Percentiles rank a stretch among this genome's conserved stretches.
phyloP scores from a whole-genome alignment of 371 early-diverging fungal genomes.

The Mucor circinelloides region DNA sequence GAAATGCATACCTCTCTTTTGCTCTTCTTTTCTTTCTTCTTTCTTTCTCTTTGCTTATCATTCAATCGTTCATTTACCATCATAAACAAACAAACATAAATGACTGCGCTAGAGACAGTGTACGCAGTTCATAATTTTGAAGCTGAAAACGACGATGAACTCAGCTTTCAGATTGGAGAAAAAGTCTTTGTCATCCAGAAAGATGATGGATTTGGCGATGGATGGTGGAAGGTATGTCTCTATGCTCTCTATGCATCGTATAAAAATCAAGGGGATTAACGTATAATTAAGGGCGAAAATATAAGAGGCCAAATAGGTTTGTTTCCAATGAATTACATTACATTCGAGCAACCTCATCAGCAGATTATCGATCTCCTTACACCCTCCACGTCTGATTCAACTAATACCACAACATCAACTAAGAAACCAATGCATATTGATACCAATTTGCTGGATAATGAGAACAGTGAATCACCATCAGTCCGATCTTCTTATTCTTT shows the following conservation, averaged over 20 bases:
- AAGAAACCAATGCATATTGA: neutral
- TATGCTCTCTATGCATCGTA: neutral
- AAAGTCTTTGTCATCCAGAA: constrained; percentile 73
- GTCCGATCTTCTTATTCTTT: constrained; percentile 9
- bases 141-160: constrained; percentile 80
- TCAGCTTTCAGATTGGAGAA: constrained; percentile 72
- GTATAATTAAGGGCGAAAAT: constrained; percentile 43
- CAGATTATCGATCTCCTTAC: constrained; percentile 14
- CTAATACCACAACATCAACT: neutral
- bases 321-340: constrained; percentile 73
- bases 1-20: neutral
- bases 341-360: constrained; percentile 63
- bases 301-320: constrained; percentile 64
- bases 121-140: constrained; percentile 69
- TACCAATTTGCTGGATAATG: neutral
- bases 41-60: neutral
- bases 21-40: neutral
- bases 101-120: constrained; percentile 55
- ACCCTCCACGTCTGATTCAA: constrained; percentile 7
- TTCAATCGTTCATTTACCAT: neutral
- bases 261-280: constrained; percentile 54
- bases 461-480: neutral
- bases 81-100: constrained; percentile 4
- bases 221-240: constrained; percentile 82
- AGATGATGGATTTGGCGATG: constrained; percentile 81